phyloP scores from a whole-genome alignment of 495 filamentous ascomycete species.

The Aspergillus kassunensis region DNA sequence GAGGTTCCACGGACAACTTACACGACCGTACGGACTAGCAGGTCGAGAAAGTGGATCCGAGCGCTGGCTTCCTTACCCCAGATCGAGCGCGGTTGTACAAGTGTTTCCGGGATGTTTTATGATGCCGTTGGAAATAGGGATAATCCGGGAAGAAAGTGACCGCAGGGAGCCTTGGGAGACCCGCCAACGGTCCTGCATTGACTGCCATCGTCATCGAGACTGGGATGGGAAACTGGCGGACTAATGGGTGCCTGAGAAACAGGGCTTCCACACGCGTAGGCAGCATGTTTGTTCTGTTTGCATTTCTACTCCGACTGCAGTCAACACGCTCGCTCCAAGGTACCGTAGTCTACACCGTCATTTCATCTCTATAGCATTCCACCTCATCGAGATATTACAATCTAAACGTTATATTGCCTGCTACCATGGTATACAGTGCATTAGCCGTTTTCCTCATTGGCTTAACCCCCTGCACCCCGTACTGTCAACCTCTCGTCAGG shows the following conservation, averaged over 20 bases:
- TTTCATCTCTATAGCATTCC: no score
- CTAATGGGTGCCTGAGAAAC: no score
- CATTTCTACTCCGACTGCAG: neutral
- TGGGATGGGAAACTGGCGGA: no score
- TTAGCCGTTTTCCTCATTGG: neutral
- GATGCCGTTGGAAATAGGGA: conserved; percentile 14
- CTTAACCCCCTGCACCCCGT: neutral
- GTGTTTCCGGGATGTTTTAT: conserved; percentile 15
- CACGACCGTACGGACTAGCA: conserved; percentile 6
- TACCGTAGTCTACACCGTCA: no score
- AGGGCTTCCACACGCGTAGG: no score
- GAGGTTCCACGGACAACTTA: conserved; percentile 1
- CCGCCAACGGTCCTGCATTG: conserved; percentile 11
- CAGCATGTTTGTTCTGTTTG: conserved; percentile 10
- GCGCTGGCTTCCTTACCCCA: conserved; percentile 16
- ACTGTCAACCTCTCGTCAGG: no score
- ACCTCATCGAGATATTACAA: no score
- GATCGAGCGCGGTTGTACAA: conserved; percentile 16
- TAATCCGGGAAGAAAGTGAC: neutral
- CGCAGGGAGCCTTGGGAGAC: conserved; percentile 3
- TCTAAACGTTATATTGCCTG: no score
- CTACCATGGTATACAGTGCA: neutral
- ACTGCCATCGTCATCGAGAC: neutral
- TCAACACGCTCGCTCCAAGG: no score
- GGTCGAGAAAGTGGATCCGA: conserved; percentile 3